phyloP scores from a whole-genome alignment of 768 basidiomycete species.

The Dacryopinax spathularia region DNA sequence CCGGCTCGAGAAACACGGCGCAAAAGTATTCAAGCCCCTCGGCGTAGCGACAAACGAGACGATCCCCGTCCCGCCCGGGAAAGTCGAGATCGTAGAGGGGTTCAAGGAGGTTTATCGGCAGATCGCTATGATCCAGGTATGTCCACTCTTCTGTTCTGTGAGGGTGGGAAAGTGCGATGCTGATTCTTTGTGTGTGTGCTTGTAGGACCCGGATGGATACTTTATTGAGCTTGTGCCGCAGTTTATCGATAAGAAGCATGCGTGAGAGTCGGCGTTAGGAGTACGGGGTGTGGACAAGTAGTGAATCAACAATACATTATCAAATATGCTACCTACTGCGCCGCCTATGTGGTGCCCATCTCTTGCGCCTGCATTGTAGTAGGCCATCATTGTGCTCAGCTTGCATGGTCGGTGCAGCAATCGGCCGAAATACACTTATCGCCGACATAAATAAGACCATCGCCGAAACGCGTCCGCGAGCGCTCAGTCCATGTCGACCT shows the following conservation, averaged over 20 bases:
- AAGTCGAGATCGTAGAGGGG: neutral
- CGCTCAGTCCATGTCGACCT: neutral
- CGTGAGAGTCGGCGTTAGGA: neutral
- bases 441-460: neutral
- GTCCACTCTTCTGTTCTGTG: no score
- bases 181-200: neutral
- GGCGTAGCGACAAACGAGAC: slow-evolving; percentile 2
- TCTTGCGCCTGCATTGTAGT: no score
- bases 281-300: neutral
- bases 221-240: neutral
- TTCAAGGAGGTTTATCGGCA: neutral
- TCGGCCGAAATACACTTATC: neutral
- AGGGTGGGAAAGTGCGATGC: no score
- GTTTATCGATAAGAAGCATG: neutral
- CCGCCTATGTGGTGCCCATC: no score
- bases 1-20: neutral
- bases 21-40: neutral
- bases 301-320: neutral
- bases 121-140: neutral
- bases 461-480: neutral
- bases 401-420: no score
- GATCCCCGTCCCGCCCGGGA: neutral
- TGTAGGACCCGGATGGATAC: neutral
- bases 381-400: no score
- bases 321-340: neutral